Evolutionary conservation across 805 yeast genomes (phyloP), one percentile per base, ranked within the genome.

Genomic region (Candida sakaeoensis): DNA sequence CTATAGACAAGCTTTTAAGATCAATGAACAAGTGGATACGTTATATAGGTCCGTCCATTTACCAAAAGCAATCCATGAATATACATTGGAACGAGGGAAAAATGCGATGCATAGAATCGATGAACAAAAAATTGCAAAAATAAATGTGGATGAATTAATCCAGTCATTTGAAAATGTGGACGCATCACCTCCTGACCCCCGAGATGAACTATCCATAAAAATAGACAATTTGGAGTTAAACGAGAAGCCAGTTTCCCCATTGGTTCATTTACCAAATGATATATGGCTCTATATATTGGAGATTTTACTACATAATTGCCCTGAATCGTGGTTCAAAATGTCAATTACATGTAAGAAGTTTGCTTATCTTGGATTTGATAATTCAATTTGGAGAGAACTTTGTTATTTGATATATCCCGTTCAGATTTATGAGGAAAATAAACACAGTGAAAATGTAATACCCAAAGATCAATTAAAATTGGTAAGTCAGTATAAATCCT

Each of bases 1-100:
- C 47, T 89, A 89, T 59, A 67, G 95, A 45, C 70, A 72, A 46
- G 95, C 96, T 2, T 74, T 80, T 56, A 79, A 74, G 50, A 58
- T 79, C 40, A 63, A 73, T 46, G 66, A 60, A 5, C 72, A 72
- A 41, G 89, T 89, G 4, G 96, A 89, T 54, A 62, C 74, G 35
- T 58, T 76, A 16, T 87, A 87, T 57, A 68, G 95, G 37, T 71
- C 75, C 46, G 70, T 71, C 36, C 60, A 77, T 10, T 68, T 73
- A 5, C 75, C 74, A 2, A 70, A 65, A 34, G 60, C 67, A 46
- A 55, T 65, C 5, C 41, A 60, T 8, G 55, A 60, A 36, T 43
- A 51, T 23, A 48, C 48, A 25, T 49, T 44, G 27, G 51, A 53
- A 39, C 36, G 57, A 33, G 60, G 69, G 25, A 58, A 58, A 39